Percentiles rank a stretch among this genome's conserved stretches.
phyloP scores from a whole-genome alignment of 805 yeast species.

The Pichia californica region DNA sequence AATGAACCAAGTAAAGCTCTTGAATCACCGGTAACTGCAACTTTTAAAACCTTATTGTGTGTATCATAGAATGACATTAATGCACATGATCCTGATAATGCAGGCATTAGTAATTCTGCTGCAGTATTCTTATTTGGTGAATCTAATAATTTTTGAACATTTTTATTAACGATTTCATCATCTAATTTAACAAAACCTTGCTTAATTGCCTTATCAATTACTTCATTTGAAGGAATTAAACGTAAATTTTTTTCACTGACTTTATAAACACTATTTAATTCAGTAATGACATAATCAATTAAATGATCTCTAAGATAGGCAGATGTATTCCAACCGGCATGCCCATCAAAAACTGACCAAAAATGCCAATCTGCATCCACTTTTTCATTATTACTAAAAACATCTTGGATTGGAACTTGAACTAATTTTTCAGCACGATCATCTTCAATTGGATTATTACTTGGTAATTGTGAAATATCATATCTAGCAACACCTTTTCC shows the following conservation, averaged over 20 bases:
- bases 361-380: slow-evolving; percentile 76
- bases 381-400: slow-evolving; percentile 40
- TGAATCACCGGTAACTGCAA: slow-evolving; percentile 96
- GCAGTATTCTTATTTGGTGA: slow-evolving; percentile 63
- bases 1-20: slow-evolving; percentile 81
- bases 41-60: slow-evolving; percentile 59
- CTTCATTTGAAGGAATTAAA: slow-evolving; percentile 57
- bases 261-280: slow-evolving; percentile 59
- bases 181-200: slow-evolving; percentile 79
- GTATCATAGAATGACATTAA: slow-evolving; percentile 83
- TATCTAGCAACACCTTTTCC: slow-evolving; percentile 85
- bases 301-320: slow-evolving; percentile 76
- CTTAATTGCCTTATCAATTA: slow-evolving; percentile 73
- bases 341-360: slow-evolving; percentile 96
- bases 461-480: slow-evolving; percentile 83
- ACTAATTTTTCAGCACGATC: slow-evolving; percentile 80
- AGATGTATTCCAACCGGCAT: slow-evolving; percentile 93
- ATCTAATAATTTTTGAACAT: slow-evolving; percentile 61
- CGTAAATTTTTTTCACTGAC: slow-evolving; percentile 48
- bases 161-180: slow-evolving; percentile 74
- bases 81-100: slow-evolving; percentile 93
- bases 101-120: slow-evolving; percentile 78
- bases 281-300: slow-evolving; percentile 69
- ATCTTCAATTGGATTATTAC: slow-evolving; percentile 92
- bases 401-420: slow-evolving; percentile 64